phyloP scores from a whole-genome alignment of 2,329 filamentous ascomycete genomes.

The Aureobasidium namibiae region DNA sequence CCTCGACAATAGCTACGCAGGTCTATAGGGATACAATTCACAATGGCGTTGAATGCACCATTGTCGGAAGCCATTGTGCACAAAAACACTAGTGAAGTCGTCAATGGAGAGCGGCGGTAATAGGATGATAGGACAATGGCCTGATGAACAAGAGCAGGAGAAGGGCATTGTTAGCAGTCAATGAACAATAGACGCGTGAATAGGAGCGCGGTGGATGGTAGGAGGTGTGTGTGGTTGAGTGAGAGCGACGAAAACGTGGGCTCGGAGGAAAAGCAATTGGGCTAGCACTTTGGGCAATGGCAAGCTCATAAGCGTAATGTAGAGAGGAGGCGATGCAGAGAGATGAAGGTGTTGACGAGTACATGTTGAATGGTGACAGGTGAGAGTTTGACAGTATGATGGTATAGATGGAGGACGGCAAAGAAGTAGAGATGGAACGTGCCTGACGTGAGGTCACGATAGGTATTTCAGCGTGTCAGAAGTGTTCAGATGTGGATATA shows the following conservation, averaged over 20 bases:
- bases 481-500: not conserved
- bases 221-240: not conserved
- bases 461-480: not conserved
- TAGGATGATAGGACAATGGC: not conserved
- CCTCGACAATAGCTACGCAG: conserved; percentile 4
- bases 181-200: not conserved
- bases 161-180: not conserved
- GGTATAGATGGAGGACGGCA: not conserved
- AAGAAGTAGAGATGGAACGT: not conserved
- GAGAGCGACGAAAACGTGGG: not conserved
- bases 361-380: not conserved
- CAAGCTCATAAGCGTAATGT: not conserved
- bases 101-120: not conserved
- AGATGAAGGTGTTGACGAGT: not conserved
- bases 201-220: not conserved
- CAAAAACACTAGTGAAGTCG: not conserved
- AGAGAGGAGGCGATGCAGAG: not conserved
- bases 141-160: not conserved
- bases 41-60: not conserved
- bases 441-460: not conserved
- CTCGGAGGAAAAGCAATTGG: not conserved
- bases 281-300: not conserved
- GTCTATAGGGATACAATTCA: not conserved
- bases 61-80: not conserved
- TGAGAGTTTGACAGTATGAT: not conserved